Conservation (phyloP, 176 grass and related monocot genomes). For the Oryza australiensis region DNA sequence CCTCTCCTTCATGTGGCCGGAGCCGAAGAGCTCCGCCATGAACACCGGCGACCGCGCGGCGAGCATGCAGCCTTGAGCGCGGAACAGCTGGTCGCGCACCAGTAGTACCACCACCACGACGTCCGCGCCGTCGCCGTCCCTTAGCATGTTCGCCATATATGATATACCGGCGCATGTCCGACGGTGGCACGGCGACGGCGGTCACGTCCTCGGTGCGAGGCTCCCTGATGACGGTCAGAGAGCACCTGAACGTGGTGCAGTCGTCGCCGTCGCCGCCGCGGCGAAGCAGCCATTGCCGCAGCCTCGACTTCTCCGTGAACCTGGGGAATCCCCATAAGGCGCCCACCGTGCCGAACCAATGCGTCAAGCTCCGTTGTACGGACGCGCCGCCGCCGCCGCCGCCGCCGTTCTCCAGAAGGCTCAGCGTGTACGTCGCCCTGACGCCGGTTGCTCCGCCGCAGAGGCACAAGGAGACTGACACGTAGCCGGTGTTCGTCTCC, state of each 20-base stretch:
- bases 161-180: background rate
- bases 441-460: background rate
- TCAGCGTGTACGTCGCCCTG: background rate
- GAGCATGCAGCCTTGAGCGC: background rate
- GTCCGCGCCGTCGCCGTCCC: background rate
- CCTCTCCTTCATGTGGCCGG: background rate
- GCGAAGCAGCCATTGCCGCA: background rate
- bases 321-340: background rate
- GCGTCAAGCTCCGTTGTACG: too few species aligned
- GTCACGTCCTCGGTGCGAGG: background rate
- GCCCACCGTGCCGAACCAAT: background rate
- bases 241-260: background rate
- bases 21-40: constrained; percentile 15
- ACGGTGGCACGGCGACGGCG: background rate
- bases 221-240: background rate
- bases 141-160: background rate
- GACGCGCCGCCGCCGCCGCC: too few species aligned
- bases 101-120: background rate
- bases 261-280: too few species aligned
- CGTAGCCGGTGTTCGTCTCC: background rate
- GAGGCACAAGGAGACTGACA: background rate
- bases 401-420: background rate
- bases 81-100: background rate
- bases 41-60: constrained; percentile 15
- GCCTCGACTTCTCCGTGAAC: background rate